These are phyloP conservation scores for Claviceps quebecensis DNA, from an alignment of 2,329 filamentous ascomycete genomes.

Conservation along the genomic window DNA sequence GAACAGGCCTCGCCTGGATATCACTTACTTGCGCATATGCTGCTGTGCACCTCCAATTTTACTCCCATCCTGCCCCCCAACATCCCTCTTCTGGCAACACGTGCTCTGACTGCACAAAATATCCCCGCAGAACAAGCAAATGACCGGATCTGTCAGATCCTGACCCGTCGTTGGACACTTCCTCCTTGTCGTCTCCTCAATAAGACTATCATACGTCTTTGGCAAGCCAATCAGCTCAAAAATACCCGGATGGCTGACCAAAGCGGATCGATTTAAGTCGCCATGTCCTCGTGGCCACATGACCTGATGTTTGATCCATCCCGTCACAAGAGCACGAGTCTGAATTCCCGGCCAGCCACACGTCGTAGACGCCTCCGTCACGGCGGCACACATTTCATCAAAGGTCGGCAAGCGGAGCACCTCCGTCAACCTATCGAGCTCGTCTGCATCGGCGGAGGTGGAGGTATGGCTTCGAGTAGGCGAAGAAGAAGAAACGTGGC, in stretches of 20 bases:
- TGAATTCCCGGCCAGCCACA: slow-evolving; percentile 34
- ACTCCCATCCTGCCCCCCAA: slow-evolving; percentile 25
- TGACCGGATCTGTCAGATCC: slow-evolving; percentile 76
- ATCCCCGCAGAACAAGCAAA: slow-evolving; percentile 93
- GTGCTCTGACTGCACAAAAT: slow-evolving; percentile 91
- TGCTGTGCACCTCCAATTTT: slow-evolving; percentile 75
- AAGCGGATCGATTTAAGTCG: slow-evolving; percentile 26
- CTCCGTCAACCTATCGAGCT: slow-evolving; percentile 69
- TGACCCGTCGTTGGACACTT: slow-evolving; percentile 83
- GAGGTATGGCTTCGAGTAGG: slow-evolving; percentile 29
- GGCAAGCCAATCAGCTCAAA: slow-evolving; percentile 89
- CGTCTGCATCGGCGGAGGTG: slow-evolving; percentile 41
- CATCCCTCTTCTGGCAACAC: slow-evolving; percentile 64
- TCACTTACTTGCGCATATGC: slow-evolving; percentile 67
- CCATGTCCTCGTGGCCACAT: slow-evolving; percentile 20
- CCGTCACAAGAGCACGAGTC: slow-evolving; percentile 34
- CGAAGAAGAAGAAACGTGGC: slow-evolving; percentile 44
- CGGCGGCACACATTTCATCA: slow-evolving; percentile 58
- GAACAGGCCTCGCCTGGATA: background rate
- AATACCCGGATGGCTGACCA: slow-evolving; percentile 70
- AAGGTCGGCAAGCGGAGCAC: slow-evolving; percentile 64
- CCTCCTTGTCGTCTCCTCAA: slow-evolving; percentile 76
- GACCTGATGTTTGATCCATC: slow-evolving; percentile 61
- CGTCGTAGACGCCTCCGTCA: slow-evolving; percentile 29
- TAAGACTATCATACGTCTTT: slow-evolving; percentile 80